Conservation (phyloP, 2,329 filamentous ascomycete species). For the Cytospora piceicola region DNA sequence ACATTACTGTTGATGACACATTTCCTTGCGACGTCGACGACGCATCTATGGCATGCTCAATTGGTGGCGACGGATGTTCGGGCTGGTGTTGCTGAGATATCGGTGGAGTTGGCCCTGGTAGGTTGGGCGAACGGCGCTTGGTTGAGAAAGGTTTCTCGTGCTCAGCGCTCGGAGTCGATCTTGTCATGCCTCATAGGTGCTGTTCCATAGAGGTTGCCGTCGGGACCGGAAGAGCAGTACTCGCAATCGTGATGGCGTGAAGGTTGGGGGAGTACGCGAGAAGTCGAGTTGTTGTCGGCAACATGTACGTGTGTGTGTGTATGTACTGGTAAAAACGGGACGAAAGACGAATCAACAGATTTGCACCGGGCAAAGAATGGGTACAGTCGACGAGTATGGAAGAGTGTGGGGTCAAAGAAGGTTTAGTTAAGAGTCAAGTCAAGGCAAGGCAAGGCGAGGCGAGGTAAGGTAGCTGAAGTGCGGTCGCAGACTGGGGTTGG, state of each 20-base stretch:
- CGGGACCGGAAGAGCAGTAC: not conserved
- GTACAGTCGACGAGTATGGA: slow-evolving; percentile 7
- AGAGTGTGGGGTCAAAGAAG: not conserved
- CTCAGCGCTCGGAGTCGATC: slow-evolving; percentile 28
- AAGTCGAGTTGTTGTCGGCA: slow-evolving; percentile 5
- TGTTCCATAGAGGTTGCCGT: slow-evolving; percentile 16
- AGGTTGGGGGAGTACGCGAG: not conserved
- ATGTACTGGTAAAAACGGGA: slow-evolving; percentile 9
- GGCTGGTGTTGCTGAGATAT: slow-evolving; percentile 13
- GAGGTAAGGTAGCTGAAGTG: slow-evolving; percentile 9
- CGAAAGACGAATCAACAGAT: not conserved
- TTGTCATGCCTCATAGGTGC: slow-evolving; percentile 32
- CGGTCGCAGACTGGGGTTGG: slow-evolving; percentile 1
- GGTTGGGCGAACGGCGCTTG: slow-evolving; percentile 17
- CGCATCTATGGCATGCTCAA: slow-evolving; percentile 13
- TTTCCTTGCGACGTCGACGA: slow-evolving; percentile 24
- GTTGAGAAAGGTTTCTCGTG: slow-evolving; percentile 22
- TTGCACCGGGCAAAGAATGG: slow-evolving; percentile 23
- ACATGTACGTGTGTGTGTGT: slow-evolving; percentile 9
- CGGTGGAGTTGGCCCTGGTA: slow-evolving; percentile 10
- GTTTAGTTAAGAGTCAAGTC: too few relatives aligned
- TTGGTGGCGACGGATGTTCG: not conserved
- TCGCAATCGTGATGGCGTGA: slow-evolving; percentile 8
- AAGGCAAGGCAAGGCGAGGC: slow-evolving; percentile 13
- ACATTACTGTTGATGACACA: slow-evolving; percentile 29